These are phyloP conservation scores for Pueraria montana DNA, from an alignment of 306 rosid species.

Conservation along the genomic window DNA sequence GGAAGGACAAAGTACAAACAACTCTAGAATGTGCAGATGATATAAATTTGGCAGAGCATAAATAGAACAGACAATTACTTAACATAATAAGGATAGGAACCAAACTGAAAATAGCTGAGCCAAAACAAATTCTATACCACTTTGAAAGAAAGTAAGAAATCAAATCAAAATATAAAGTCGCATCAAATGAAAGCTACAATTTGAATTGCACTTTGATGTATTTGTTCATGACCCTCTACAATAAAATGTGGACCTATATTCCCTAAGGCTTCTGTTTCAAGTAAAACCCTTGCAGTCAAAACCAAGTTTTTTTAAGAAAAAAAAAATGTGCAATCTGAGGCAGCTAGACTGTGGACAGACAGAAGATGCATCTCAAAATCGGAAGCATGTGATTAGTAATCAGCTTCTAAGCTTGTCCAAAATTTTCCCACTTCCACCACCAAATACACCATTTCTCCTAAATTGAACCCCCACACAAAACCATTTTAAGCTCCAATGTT, in stretches of 20 bases:
- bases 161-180: constrained; percentile 3
- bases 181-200: constrained; percentile 40
- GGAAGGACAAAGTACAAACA: too few relatives aligned
- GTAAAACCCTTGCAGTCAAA: constrained; percentile 30
- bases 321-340: not conserved
- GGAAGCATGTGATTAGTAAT: constrained; percentile 41
- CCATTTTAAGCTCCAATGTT: constrained; percentile 14
- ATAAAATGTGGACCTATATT: constrained; percentile 45
- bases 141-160: constrained; percentile 18
- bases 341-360: not conserved
- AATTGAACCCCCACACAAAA: not conserved
- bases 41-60: too few relatives aligned
- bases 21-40: not conserved
- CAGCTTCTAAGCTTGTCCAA: constrained; percentile 29
- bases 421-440: constrained; percentile 32
- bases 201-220: constrained; percentile 37
- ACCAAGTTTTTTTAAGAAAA: constrained; percentile 1
- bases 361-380: constrained; percentile 17
- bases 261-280: constrained; percentile 28
- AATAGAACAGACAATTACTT: not conserved
- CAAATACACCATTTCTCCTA: constrained; percentile 12
- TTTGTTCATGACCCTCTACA: constrained; percentile 46
- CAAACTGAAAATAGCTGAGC: not conserved
- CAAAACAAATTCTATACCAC: constrained; percentile 17
- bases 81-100: not conserved